Evolutionary conservation across 2,329 filamentous ascomycete species (phyloP).

Genomic region (Raffaelea albimanens): DNA sequence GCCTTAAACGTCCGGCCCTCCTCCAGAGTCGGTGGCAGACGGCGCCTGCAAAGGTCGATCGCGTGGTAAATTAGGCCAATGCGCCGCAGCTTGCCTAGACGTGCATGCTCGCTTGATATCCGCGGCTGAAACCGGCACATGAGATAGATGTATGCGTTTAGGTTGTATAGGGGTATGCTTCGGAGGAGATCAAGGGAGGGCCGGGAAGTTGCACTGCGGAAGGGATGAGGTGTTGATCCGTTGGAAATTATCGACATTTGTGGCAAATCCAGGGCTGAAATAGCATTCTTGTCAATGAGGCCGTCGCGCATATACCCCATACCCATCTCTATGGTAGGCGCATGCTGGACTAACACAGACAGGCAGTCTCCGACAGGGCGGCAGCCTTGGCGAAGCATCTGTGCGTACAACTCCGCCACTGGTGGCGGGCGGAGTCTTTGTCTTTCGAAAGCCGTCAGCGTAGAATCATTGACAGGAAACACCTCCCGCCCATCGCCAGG

Average conservation of each 20-base stretch:
- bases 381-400: slow-evolving; percentile 44
- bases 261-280: slow-evolving; percentile 7
- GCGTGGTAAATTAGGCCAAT: slow-evolving; percentile 22
- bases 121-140: slow-evolving; percentile 33
- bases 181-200: not conserved
- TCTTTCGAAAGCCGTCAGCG: slow-evolving; percentile 55
- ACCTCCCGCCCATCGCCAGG: slow-evolving; percentile 54
- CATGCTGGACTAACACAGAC: slow-evolving; percentile 44
- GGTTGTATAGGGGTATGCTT: slow-evolving; percentile 24
- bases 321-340: slow-evolving; percentile 36
- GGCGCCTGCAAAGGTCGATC: slow-evolving; percentile 21
- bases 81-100: slow-evolving; percentile 10
- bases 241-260: slow-evolving; percentile 9
- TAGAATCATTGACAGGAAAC: slow-evolving; percentile 44
- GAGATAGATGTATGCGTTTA: slow-evolving; percentile 42
- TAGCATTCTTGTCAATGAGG: slow-evolving; percentile 15
- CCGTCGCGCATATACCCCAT: slow-evolving; percentile 41
- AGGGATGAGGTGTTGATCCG: slow-evolving; percentile 17
- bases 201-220: not conserved
- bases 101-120: slow-evolving; percentile 13
- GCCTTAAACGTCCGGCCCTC: slow-evolving; percentile 23
- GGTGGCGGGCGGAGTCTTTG: slow-evolving; percentile 52
- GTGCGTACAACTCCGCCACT: slow-evolving; percentile 45
- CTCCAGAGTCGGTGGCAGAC: slow-evolving; percentile 16
- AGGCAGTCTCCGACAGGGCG: slow-evolving; percentile 41